Evolutionary conservation across 2,329 filamentous ascomycete genomes (phyloP).

Genomic region (Colletotrichum sp.): DNA sequence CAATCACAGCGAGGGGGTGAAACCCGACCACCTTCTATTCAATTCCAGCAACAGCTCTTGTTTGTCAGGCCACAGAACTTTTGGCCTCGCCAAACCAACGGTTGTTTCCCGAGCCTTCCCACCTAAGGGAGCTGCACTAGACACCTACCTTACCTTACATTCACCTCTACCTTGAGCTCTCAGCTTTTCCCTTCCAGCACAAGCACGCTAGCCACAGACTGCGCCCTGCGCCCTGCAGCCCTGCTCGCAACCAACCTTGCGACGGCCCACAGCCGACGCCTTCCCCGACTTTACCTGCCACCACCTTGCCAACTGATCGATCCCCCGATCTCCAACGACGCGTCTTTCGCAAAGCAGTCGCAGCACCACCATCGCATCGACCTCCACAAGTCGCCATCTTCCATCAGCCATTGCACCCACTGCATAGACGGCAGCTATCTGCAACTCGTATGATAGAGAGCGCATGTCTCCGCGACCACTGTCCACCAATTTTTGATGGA

Average conservation of each 20-base stretch:
- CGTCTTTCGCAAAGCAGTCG: constrained; percentile 12
- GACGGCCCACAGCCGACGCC: not conserved
- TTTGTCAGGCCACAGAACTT: not conserved
- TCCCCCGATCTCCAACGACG: constrained; percentile 16
- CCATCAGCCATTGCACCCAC: constrained; percentile 6
- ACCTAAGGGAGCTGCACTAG: not conserved
- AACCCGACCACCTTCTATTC: not conserved
- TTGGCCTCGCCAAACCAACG: not conserved
- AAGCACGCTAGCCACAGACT: not conserved
- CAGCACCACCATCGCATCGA: constrained; percentile 7
- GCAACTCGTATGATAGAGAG: not conserved
- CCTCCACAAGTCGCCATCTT: not conserved
- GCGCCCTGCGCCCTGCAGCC: not conserved
- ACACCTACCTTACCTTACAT: not conserved
- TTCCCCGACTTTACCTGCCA: not conserved
- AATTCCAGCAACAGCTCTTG: not conserved
- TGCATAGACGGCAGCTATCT: not conserved
- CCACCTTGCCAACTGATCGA: not conserved
- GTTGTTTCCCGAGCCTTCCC: not conserved
- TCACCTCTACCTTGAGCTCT: not conserved
- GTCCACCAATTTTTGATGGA: constrained; percentile 46
- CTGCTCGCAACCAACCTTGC: constrained; percentile 3
- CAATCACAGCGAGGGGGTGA: not conserved
- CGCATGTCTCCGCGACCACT: constrained; percentile 9
- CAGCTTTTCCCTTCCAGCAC: not conserved